Conservation (phyloP, 257 asterid genomes). For the Verbena officinalis region DNA sequence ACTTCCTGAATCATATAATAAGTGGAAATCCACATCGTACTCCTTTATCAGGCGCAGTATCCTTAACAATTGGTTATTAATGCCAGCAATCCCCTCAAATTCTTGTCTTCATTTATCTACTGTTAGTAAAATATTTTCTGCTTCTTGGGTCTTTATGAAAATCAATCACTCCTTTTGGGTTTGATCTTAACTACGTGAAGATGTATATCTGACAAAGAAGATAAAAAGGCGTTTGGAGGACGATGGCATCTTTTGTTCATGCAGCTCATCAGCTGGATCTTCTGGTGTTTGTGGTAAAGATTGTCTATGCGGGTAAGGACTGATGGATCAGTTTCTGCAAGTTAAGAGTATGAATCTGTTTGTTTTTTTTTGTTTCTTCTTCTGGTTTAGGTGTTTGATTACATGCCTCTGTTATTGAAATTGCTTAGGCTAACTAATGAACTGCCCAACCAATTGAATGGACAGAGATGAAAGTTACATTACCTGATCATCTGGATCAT, state of each 20-base stretch:
- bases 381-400: too few relatives aligned
- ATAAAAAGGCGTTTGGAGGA: constrained; percentile 78
- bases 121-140: background rate
- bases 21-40: constrained; percentile 68
- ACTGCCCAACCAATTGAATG: background rate
- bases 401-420: background rate
- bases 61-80: constrained; percentile 35
- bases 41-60: constrained; percentile 87
- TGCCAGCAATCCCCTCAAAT: background rate
- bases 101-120: constrained; percentile 3
- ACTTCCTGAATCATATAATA: constrained; percentile 77
- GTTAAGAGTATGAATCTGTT: constrained; percentile 20
- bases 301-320: constrained; percentile 87
- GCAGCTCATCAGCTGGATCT: constrained; percentile 70
- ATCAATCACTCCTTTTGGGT: background rate
- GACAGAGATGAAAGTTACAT: constrained; percentile 3
- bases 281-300: constrained; percentile 78
- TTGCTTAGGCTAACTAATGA: constrained; percentile 1
- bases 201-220: constrained; percentile 81
- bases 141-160: constrained; percentile 6
- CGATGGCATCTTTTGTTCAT: constrained; percentile 89
- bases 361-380: background rate
- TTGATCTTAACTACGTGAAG: constrained; percentile 55
- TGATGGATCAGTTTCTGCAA: constrained; percentile 19
- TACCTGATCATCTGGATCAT: constrained; percentile 1